Evolutionary conservation across 768 basidiomycete species (phyloP), one percentile per base, ranked within the genome.

Genomic region (Amanita rimosa): DNA sequence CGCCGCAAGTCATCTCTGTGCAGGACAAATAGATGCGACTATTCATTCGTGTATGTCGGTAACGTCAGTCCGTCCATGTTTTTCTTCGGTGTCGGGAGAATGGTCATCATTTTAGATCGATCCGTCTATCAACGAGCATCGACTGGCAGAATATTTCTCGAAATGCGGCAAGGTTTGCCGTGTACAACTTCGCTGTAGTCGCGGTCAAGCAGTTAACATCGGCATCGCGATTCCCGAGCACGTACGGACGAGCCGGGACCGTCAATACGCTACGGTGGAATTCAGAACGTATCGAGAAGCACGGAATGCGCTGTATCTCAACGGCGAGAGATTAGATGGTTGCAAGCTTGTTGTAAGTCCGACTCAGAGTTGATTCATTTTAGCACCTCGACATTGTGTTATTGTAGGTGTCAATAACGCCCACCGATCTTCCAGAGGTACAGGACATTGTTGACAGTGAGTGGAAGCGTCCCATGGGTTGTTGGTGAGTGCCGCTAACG

Each of bases 11-110:
- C 49, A 21, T 43, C 53, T 31, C 51, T 55, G 8, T 52, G 56
- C 46, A 48, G 44, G 44, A 14, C 47, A 33, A 44, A 55, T 36
- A 41, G 47, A 51, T 35, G 38, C 38, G 46, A 50, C 17, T 60
- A 58, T 48, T 61, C 59, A 27, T 67, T 64, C 50, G 68, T 78
- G 19, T 83, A 68, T 54, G 75, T 82, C 16, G 82, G 83, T 35
- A 84, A 84, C 57, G 83, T 84, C 55, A 52, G 79, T 65, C 11
- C 9, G 19, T 44, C 31, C 16, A 10, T 4, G 5, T 33, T 7
- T 27, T 8, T 29, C 42, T 37, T 21, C 6, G 46, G 39, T 40
- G 19, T 9, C 27, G 38, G 46, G 27, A 47, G 9, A 17, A 54
- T 50, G 46, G 27, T 38, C 17, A 29, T 49, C 39, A 33, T 46